phyloP scores from a whole-genome alignment of 768 basidiomycete species.

The Pleurotus djamor region DNA sequence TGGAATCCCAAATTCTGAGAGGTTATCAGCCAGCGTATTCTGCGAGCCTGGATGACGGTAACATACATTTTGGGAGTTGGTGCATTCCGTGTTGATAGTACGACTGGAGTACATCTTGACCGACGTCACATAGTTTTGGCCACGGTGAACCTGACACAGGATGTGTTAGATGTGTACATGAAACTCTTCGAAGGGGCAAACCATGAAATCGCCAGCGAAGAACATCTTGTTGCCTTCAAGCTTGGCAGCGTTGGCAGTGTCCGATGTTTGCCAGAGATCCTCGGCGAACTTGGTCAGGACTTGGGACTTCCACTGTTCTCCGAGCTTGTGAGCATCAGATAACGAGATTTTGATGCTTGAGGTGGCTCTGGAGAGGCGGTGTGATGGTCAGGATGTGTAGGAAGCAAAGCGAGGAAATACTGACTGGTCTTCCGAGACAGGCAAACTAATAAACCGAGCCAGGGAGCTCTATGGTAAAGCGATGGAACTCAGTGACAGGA shows the following conservation, averaged over 20 bases:
- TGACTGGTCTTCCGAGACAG: constrained; percentile 46
- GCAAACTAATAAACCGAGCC: constrained; percentile 67
- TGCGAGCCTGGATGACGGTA: not conserved
- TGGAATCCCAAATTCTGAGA: constrained; percentile 63
- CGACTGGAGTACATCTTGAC: constrained; percentile 63
- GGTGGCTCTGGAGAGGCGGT: constrained; percentile 40
- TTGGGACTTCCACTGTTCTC: constrained; percentile 47
- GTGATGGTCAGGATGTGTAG: not conserved
- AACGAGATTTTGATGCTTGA: constrained; percentile 54
- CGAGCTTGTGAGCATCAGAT: constrained; percentile 46
- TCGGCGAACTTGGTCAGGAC: constrained; percentile 35
- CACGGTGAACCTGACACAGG: constrained; percentile 58
- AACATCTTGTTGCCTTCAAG: constrained; percentile 62
- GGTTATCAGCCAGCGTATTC: constrained; percentile 1
- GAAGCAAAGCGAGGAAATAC: constrained; percentile 9
- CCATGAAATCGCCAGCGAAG: constrained; percentile 70
- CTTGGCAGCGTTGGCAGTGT: constrained; percentile 53
- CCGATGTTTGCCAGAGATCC: constrained; percentile 29
- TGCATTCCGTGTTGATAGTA: constrained; percentile 61
- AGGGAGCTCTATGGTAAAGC: constrained; percentile 42
- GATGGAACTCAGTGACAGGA: constrained; percentile 11
- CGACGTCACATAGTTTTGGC: constrained; percentile 56
- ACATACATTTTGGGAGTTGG: constrained; percentile 59
- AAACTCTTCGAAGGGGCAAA: constrained; percentile 15
- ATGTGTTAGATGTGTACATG: not conserved